A percentile compares a stretch with the other conserved stretches of the same genome.
Evolutionary conservation across 768 basidiomycete genomes (phyloP).

Genomic region (Naganishia onofrii): DNA sequence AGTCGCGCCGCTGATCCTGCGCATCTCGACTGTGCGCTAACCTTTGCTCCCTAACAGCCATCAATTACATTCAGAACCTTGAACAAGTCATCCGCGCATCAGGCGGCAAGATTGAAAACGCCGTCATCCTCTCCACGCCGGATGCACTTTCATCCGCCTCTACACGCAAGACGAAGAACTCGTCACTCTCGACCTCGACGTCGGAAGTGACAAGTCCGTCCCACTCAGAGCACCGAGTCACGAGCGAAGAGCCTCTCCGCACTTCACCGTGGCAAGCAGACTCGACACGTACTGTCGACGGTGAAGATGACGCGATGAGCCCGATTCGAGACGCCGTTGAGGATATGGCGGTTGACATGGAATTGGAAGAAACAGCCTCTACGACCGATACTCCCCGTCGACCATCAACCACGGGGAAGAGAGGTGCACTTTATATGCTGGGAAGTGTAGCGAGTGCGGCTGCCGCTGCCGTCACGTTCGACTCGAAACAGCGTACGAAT

Average conservation of each 20-base stretch:
- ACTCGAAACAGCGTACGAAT: neutral
- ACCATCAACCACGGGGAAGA: neutral
- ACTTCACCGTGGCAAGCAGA: no score
- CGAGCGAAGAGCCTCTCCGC: neutral
- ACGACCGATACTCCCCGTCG: neutral
- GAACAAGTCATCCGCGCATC: conserved; percentile 33
- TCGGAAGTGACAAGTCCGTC: conserved; percentile 5
- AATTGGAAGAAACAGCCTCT: neutral
- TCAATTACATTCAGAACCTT: conserved; percentile 34
- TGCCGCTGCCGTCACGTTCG: conserved; percentile 9
- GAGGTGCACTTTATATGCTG: conserved; percentile 17
- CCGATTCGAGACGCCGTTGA: conserved; percentile 14
- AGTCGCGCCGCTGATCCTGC: neutral
- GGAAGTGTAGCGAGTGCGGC: conserved; percentile 21
- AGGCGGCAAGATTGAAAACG: conserved; percentile 22
- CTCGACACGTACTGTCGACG: no score
- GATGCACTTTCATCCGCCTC: neutral
- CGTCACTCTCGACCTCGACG: conserved; percentile 11
- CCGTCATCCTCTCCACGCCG: neutral
- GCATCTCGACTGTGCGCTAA: neutral
- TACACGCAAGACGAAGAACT: neutral
- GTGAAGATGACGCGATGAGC: conserved; percentile 4
- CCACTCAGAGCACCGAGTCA: neutral
- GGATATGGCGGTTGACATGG: conserved; percentile 22
- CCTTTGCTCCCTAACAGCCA: conserved; percentile 11